These are phyloP conservation scores for Plasmodium knowlesi DNA, from an alignment of 169 alveolate genomes.

Conservation along the genomic window DNA sequence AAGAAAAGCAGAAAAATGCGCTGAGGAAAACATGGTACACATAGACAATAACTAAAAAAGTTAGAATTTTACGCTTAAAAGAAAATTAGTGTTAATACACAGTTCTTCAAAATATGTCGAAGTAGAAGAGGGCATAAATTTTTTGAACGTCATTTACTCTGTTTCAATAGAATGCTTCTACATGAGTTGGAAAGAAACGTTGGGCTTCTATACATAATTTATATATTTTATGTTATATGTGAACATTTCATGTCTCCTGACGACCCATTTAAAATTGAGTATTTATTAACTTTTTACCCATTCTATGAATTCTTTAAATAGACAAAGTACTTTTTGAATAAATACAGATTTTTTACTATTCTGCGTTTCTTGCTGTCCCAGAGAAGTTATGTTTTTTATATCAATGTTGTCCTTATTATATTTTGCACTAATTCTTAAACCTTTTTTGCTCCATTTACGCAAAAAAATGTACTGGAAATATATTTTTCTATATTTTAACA, in stretches of 20 bases:
- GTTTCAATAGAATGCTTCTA: not conserved
- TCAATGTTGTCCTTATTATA: not conserved
- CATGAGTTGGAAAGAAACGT: not conserved
- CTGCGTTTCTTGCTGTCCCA: not conserved
- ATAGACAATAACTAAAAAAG: not conserved
- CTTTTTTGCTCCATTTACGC: not conserved
- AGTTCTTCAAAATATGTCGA: not conserved
- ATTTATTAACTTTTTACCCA: constrained; percentile 1
- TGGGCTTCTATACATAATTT: not conserved
- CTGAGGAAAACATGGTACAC: not conserved
- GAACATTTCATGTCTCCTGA: not conserved
- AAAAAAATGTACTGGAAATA: not conserved
- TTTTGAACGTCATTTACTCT: not conserved
- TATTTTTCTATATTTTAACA: not conserved
- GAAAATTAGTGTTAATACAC: not conserved
- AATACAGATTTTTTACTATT: constrained; percentile 4
- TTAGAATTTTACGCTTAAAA: not conserved
- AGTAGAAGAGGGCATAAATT: not conserved
- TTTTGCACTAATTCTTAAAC: not conserved
- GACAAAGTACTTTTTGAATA: not conserved
- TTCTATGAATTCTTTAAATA: not conserved
- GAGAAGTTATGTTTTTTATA: not conserved
- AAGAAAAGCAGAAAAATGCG: not conserved
- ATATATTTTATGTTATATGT: not conserved
- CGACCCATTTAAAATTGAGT: not conserved